A percentile compares a stretch with the other conserved stretches of the same genome.
phyloP scores from a whole-genome alignment of 2,329 filamentous ascomycete genomes.

The Geosmithia putterillii region DNA sequence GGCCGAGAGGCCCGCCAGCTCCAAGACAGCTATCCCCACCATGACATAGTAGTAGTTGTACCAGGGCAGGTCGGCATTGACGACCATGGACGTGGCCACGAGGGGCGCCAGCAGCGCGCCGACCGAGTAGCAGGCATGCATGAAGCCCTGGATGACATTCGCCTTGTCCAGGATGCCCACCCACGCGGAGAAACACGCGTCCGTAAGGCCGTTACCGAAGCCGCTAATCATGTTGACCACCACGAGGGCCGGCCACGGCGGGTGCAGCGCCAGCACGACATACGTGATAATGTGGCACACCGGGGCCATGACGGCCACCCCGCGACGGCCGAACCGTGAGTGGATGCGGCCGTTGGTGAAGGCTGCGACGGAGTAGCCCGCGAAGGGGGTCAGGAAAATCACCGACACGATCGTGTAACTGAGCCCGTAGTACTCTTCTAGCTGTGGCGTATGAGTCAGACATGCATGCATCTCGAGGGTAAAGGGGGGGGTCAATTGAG shows the following conservation, averaged over 20 bases:
- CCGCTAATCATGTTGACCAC: conserved; percentile 51
- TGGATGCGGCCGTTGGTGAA: conserved; percentile 50
- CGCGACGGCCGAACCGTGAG: conserved; percentile 49
- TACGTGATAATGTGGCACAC: conserved; percentile 50
- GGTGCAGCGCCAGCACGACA: conserved; percentile 45
- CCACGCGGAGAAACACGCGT: conserved; percentile 36
- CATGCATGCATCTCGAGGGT: neutral
- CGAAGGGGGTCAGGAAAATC: conserved; percentile 51
- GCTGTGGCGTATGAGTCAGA: conserved; percentile 19
- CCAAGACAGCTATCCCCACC: conserved; percentile 45
- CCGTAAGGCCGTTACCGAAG: conserved; percentile 53
- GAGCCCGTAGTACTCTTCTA: conserved; percentile 48
- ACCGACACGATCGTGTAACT: conserved; percentile 49
- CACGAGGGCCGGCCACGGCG: conserved; percentile 52
- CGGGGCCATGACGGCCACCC: conserved; percentile 51
- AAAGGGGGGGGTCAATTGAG: neutral
- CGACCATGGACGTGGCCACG: conserved; percentile 55
- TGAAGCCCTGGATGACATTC: conserved; percentile 53
- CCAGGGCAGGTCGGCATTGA: conserved; percentile 46
- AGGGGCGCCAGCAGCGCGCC: conserved; percentile 53
- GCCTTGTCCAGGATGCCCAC: conserved; percentile 54
- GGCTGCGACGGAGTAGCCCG: conserved; percentile 49
- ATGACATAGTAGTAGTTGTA: conserved; percentile 61
- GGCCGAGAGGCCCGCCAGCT: conserved; percentile 34
- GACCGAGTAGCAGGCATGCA: conserved; percentile 54